Evolutionary conservation across 345 rosid genomes (phyloP), one percentile per base, ranked within the genome.

Genomic region (Eucalyptus tenuipes): DNA sequence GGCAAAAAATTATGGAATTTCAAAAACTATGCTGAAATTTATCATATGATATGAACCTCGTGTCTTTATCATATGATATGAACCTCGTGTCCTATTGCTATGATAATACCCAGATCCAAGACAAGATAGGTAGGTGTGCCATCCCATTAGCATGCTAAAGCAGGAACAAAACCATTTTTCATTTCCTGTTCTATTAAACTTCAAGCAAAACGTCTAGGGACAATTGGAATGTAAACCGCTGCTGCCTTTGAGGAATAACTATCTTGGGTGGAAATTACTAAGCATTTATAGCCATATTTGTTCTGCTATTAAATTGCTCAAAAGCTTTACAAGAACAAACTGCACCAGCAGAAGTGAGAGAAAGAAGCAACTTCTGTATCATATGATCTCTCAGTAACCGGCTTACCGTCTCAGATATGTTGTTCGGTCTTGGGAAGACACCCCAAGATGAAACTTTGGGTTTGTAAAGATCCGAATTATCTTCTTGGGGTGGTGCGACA

Each of bases 401-500:
- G 57, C 91, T 86, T 94, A 96, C 99, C 91, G 95, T 92, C 89
- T 93, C 92, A 82, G 99, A 97, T 91, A 97, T 97, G 93, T 96
- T 93, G 91, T 92, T 95, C 16, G 99, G 99, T 86, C 99, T 93
- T 18, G 98, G 99, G 89, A 95, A 95, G 89, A 97, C 98, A 86
- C 99, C 99, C 99, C 99, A 97, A 7, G 99, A 93, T 7, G 99
- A 95, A 90, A 97, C 98, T 93, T 92, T 96, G 9, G 99, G 99
- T 91, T 95, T 95, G 91, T 97, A 96, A n/a, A 94, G 75, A 52
- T 94, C 95, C 7, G 89, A 86, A 87, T 91, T 88, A 55, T 91
- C 95, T 88, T 94, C 94, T 61, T 88, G 89, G 44, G 82, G 14
- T 20, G 45, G 45, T 40, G 45, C 47, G 37, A 91, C 92, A 86